phyloP scores from a whole-genome alignment of 805 yeast species.

The Kodamaea leandrae region DNA sequence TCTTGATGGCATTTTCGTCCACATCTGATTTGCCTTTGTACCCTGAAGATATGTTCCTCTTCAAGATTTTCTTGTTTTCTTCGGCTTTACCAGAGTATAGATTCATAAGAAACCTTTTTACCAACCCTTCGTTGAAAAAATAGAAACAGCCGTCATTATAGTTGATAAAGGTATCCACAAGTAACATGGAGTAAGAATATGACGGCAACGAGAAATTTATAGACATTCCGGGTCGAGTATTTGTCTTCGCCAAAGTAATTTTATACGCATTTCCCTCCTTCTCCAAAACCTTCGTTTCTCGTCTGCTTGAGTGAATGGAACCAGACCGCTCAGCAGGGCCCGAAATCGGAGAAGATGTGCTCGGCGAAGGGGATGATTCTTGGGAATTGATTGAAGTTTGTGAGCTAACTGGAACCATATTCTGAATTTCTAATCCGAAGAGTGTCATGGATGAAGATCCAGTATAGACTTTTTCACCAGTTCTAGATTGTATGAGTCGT shows the following conservation, averaged over 20 bases:
- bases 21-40: conserved; percentile 22
- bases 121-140: conserved; percentile 79
- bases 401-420: conserved; percentile 45
- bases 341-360: conserved; percentile 10
- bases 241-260: conserved; percentile 65
- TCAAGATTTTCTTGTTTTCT: conserved; percentile 38
- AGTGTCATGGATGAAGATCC: conserved; percentile 84
- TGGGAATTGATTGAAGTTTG: conserved; percentile 16
- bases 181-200: conserved; percentile 68
- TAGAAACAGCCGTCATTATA: conserved; percentile 84
- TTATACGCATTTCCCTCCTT: conserved; percentile 76
- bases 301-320: conserved; percentile 13
- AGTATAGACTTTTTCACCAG: conserved; percentile 72
- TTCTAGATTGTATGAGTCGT: conserved; percentile 65
- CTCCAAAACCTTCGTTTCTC: conserved; percentile 60
- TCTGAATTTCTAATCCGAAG: conserved; percentile 74
- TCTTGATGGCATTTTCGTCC: conserved; percentile 42
- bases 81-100: conserved; percentile 52
- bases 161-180: conserved; percentile 73
- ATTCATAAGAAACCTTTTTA: conserved; percentile 61
- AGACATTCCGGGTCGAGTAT: conserved; percentile 63
- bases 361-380: conserved; percentile 12
- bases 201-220: conserved; percentile 74
- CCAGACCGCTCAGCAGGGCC: not conserved
- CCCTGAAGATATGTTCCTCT: conserved; percentile 28